Evolutionary conservation across 2,329 filamentous ascomycete species (phyloP), one percentile per base, ranked within the genome.

Genomic region (Tolypocladium ovalisporum): DNA sequence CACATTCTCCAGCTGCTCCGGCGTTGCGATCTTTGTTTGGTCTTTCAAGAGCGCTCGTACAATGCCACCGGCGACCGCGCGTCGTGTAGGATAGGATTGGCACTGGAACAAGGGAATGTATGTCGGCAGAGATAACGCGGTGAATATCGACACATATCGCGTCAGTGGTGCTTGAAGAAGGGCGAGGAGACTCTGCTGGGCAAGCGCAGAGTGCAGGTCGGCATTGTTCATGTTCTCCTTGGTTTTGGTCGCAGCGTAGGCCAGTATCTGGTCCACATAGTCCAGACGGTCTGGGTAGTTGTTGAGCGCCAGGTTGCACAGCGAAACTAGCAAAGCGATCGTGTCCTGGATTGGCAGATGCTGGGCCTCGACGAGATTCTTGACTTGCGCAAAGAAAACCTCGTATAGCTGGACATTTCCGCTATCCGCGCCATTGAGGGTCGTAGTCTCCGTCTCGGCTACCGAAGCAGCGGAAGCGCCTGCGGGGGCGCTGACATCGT

Each of bases 371-470:
- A 97, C 92, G 55, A 99, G 78, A 66, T 93, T 92, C 68, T 95
- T 88, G 61, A 97, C 94, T 72, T 97, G 94, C 55, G 91, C 87
- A 68, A 97, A 96, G 79, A 97, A 99, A 59, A 97, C 90, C 73
- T 97, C 92, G 71, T 97, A 97, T 29, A 99, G 82, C 73, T 90
- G 93, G 58, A 96, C 85, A 65, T 90, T 87, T 55, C 86, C 81
- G 1, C 87, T 64, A 17, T 66, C 67, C 4, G 63, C 61, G 32
- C 75, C 77, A 54, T 84, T 79, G 44, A 76, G 75, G 1, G 75
- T 75, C 0, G 78, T 77, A 2, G 70, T 66, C 44, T 81, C 76
- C 0, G 76, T 76, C 5, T 79, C 76, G 15, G 79, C 73, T 51
- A 74, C 65, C 15, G 78, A 75, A 2, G 74, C 67, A 1, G 73